A percentile compares a stretch with the other conserved stretches of the same genome.
Evolutionary conservation across 768 basidiomycete genomes (phyloP).

Genomic region (Tulasnella sp.): DNA sequence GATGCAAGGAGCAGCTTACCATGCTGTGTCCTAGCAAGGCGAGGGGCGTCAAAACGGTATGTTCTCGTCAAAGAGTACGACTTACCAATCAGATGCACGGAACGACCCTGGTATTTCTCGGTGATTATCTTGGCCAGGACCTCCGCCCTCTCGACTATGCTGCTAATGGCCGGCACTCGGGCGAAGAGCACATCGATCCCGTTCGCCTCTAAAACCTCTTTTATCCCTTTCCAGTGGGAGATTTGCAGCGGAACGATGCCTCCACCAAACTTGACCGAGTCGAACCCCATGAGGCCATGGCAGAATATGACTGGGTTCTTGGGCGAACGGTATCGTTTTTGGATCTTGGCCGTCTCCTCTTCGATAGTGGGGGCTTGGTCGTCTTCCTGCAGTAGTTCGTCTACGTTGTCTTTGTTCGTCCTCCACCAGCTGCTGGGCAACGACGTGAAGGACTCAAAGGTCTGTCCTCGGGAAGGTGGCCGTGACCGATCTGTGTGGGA

Average conservation of each 20-base stretch:
- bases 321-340: slow-evolving; percentile 48
- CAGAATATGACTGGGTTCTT: slow-evolving; percentile 88
- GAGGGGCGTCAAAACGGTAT: slow-evolving; percentile 25
- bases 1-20: slow-evolving; percentile 36
- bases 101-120: slow-evolving; percentile 68
- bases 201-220: slow-evolving; percentile 81
- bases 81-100: slow-evolving; percentile 77
- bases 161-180: slow-evolving; percentile 86
- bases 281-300: slow-evolving; percentile 87
- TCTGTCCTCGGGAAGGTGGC: not conserved
- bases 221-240: slow-evolving; percentile 93
- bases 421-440: slow-evolving; percentile 42
- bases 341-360: slow-evolving; percentile 40
- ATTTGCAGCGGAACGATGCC: slow-evolving; percentile 76
- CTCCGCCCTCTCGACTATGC: slow-evolving; percentile 78
- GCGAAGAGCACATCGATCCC: slow-evolving; percentile 88
- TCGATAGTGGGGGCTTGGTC: slow-evolving; percentile 45
- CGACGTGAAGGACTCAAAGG: slow-evolving; percentile 22
- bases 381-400: slow-evolving; percentile 44
- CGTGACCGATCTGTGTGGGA: not conserved
- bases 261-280: slow-evolving; percentile 70
- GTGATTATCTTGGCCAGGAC: slow-evolving; percentile 78
- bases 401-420: slow-evolving; percentile 42
- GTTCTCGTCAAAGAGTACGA: slow-evolving; percentile 24
- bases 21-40: slow-evolving; percentile 56